Conservation (phyloP, 1,284 basidiomycete species). For the Earliella scabrosa region DNA sequence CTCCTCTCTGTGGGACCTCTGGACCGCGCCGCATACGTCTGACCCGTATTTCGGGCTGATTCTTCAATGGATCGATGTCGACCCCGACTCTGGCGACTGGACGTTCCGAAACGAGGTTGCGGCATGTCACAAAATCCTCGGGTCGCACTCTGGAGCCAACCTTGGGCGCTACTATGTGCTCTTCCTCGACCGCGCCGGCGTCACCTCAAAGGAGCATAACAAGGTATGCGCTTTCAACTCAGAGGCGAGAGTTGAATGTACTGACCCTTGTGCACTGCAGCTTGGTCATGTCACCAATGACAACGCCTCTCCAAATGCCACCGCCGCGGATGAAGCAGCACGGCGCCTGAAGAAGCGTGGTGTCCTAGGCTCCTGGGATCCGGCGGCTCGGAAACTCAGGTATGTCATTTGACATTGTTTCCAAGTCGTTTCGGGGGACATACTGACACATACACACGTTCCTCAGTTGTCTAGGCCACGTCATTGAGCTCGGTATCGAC, state of each 20-base stretch:
- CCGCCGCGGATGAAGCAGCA: no score
- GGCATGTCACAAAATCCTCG: conserved; percentile 28
- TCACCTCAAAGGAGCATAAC: conserved; percentile 24
- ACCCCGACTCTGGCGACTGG: neutral
- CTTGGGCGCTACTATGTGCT: conserved; percentile 29
- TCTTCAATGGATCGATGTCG: conserved; percentile 4
- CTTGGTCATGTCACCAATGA: neutral
- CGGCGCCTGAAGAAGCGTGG: neutral
- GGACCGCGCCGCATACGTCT: conserved; percentile 10
- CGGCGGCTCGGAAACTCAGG: neutral
- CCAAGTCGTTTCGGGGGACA: no score
- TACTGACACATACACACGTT: no score
- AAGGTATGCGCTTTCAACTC: conserved; percentile 25
- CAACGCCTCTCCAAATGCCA: neutral
- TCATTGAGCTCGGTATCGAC: conserved; percentile 1
- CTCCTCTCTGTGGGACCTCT: conserved; percentile 1
- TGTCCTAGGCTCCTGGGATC: neutral
- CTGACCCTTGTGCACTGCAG: no score
- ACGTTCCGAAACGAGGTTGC: conserved; percentile 21
- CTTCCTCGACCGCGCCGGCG: conserved; percentile 29
- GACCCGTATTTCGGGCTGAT: neutral
- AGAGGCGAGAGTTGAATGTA: neutral
- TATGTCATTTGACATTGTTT: neutral
- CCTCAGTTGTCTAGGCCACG: conserved; percentile 3
- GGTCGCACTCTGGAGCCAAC: conserved; percentile 32